Base-by-base conservation (phyloP, 805 yeast species). In the Candida namnaoensis region DNA sequence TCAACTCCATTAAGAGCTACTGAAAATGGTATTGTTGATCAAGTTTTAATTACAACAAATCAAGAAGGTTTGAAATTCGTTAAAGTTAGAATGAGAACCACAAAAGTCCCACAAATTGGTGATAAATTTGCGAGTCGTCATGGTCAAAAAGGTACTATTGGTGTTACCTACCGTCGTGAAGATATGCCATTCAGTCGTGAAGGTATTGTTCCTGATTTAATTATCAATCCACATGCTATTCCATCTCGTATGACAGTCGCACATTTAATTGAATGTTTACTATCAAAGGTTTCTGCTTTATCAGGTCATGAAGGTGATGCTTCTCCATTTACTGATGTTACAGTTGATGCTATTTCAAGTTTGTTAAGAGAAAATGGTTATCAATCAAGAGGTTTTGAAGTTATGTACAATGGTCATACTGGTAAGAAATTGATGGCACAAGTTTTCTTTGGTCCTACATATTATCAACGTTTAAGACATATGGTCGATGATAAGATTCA, bases 171-270 rank as follows among this genome's bases (percentile, higher is more conserved):
- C 62, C 79, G 97, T 62, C 93, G 91, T 62, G 99, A 93, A 65
- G 99, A 93, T 62, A 91, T 93, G 98, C 99, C 99, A 27, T 93
- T 93, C 63, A 82, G 95, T 8, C 74, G 87, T 3, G 95, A 91
- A 63, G 99, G 99, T 64, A 66, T 91, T 60, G 97, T 91, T 34
- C 99, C 99, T 7, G 99, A 93, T 68, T 73, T 93, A 60, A 88
- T 93, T 57, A 93, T 93, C 62, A 93, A 93, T 64, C 99, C 99
- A 3, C 99, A 93, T 67, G 99, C 98, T 60, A 93, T 93, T 76
- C 99, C 99, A 53, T 93, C 99, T 44, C 97, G 99, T 77, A 93
- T 93, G 99, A 93, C 99, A 35, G 99, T 93, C 46, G 99, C 99
- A 39, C 98, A 93, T 73, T 82, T 93, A 72, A 91, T 93, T 66